Evolutionary conservation across 768 basidiomycete genomes (phyloP), one percentile per base, ranked within the genome.

Genomic region (Tephrocybe sp.): DNA sequence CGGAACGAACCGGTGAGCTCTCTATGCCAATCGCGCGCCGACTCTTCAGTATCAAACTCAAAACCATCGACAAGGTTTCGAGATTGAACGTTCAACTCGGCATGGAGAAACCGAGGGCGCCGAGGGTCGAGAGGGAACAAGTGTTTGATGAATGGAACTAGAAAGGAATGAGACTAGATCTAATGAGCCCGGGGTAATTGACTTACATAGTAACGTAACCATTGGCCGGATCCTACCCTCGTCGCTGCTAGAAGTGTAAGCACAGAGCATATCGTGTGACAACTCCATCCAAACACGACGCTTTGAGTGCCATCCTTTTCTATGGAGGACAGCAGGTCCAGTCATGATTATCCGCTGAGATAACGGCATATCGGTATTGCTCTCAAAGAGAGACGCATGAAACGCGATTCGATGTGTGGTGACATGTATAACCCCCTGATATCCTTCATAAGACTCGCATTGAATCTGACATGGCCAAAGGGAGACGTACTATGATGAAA

Each of bases 321-420:
- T 65, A 49, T 75, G 76, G 23, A 80, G 62, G 1, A 74, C 65
- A 3, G 75, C 78, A 1, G 79, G 63, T 1, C 82, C 84, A 12
- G 75, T 55, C 57, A 75, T 78, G 39, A 85, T 63, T 15, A 77
- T 50, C 31, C 72, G 64, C 18, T 67, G 62, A 5, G 61, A 49
- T 11, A 60, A 55, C 7, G 54, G 49, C 29, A 67, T 49, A 37
- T 64, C 71, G 4, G 72, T 67, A n/a, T 64, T 60, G 21, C 71
- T 69, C 0, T 78, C 69, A 13, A 81, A 72, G 16, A 87, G 61
- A 9, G 82, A 75, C 1, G 84, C 84, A 56, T 86, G 83, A 61
- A 87, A 87, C 0, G 80, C 67, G 16, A 86, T 53, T 3, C 84
- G 75, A 62, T 85, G 83, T 0, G 80, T 83, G 1, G 84, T 87